Conservation (phyloP, 495 filamentous ascomycete genomes). For the Pseudevernia furfuracea region DNA sequence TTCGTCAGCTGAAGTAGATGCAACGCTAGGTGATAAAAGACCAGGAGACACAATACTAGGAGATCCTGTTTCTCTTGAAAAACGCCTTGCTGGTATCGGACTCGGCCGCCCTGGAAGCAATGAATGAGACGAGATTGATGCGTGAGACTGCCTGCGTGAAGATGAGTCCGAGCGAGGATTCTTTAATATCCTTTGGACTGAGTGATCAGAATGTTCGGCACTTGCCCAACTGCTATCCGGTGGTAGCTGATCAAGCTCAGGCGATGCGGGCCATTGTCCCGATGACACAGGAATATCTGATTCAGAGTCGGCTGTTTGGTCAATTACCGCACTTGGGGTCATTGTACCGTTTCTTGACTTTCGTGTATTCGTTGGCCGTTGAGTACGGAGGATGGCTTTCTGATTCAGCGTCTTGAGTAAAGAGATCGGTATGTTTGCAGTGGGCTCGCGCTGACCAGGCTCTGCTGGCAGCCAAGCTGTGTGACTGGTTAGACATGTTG, state of each 20-base stretch:
- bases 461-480: constrained; percentile 25
- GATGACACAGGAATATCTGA: constrained; percentile 10
- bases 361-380: background rate
- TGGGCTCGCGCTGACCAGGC: constrained; percentile 24
- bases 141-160: background rate
- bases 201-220: constrained; percentile 6
- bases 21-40: background rate
- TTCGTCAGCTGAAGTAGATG: constrained; percentile 5
- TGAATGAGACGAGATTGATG: background rate
- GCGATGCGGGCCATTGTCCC: constrained; percentile 14
- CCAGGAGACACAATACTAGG: background rate
- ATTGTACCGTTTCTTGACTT: background rate
- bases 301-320: constrained; percentile 7
- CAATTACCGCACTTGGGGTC: background rate
- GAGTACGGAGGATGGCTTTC: constrained; percentile 14
- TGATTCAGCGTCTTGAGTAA: constrained; percentile 24
- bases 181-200: background rate
- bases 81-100: background rate
- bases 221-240: constrained; percentile 24
- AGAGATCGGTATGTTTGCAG: constrained; percentile 27
- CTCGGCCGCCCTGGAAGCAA: background rate
- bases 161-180: background rate
- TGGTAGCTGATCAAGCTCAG: constrained; percentile 21
- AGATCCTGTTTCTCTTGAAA: background rate
- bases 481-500: constrained; percentile 17